These are phyloP conservation scores for Tylopilus intermedius DNA, from an alignment of 768 basidiomycete species.

Conservation along the genomic window DNA sequence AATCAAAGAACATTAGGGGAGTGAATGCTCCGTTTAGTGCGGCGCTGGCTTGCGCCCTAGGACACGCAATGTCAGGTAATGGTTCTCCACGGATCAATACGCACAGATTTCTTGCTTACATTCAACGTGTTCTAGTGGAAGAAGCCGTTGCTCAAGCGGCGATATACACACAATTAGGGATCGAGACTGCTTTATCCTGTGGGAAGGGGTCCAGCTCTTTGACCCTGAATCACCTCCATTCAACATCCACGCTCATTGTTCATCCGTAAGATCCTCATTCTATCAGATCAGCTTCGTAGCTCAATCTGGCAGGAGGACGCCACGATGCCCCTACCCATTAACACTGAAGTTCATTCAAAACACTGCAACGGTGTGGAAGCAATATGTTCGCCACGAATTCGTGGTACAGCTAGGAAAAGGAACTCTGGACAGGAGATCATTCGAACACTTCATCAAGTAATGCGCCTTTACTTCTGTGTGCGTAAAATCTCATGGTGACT, in stretches of 20 bases:
- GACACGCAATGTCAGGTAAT: background rate
- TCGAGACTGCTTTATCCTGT: background rate
- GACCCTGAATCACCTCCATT: slow-evolving; percentile 1
- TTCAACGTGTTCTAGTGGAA: background rate
- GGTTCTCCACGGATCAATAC: background rate
- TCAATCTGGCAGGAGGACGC: background rate
- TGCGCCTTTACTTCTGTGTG: background rate
- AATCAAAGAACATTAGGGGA: background rate
- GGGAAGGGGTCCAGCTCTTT: background rate
- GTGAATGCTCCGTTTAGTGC: background rate
- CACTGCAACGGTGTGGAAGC: slow-evolving; percentile 1
- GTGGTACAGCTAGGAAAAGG: slow-evolving; percentile 3
- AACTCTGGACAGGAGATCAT: background rate
- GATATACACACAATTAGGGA: background rate
- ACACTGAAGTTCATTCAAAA: background rate
- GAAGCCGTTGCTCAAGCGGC: slow-evolving; percentile 1
- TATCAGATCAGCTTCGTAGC: background rate
- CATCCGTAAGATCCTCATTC: background rate
- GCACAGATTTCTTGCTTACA: background rate
- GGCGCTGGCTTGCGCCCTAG: background rate
- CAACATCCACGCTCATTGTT: background rate
- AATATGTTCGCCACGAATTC: slow-evolving; percentile 1
- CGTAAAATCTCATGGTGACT: background rate
- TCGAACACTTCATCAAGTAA: slow-evolving; percentile 4
- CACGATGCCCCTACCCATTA: background rate